Evolutionary conservation across 768 basidiomycete species (phyloP).

Genomic region (Naganishia friedmannii): DNA sequence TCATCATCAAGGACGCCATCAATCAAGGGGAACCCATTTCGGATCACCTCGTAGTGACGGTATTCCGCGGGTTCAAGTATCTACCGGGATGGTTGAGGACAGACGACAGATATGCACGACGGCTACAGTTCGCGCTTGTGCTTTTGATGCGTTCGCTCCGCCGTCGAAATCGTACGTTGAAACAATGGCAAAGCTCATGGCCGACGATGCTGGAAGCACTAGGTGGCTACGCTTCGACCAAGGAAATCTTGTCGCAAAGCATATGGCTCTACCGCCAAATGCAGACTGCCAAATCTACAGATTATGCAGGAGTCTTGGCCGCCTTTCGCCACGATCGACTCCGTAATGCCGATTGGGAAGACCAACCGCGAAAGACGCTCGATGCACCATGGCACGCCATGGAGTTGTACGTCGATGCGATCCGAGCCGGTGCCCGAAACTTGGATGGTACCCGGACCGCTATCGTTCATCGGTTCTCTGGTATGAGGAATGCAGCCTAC

Average conservation of each 20-base stretch:
- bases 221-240: neutral
- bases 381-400: neutral
- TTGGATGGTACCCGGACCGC: neutral
- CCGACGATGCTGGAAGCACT: constrained; percentile 8
- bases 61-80: constrained; percentile 14
- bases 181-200: neutral
- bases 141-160: constrained; percentile 2
- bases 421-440: neutral
- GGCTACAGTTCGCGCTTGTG: constrained; percentile 5
- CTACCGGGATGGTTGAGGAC: constrained; percentile 1
- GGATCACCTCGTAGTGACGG: neutral
- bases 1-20: neutral
- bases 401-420: constrained; percentile 10
- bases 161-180: neutral
- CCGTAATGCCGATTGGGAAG: too few relatives aligned
- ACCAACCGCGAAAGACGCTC: neutral
- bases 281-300: neutral
- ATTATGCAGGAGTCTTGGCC: neutral
- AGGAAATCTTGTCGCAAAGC: neutral
- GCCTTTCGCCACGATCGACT: neutral
- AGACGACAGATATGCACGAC: neutral
- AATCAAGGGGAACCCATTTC: neutral
- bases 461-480: neutral
- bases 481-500: neutral
- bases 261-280: constrained; percentile 7